Base-by-base conservation (phyloP, 805 yeast genomes). In the Pichia manshurica region DNA sequence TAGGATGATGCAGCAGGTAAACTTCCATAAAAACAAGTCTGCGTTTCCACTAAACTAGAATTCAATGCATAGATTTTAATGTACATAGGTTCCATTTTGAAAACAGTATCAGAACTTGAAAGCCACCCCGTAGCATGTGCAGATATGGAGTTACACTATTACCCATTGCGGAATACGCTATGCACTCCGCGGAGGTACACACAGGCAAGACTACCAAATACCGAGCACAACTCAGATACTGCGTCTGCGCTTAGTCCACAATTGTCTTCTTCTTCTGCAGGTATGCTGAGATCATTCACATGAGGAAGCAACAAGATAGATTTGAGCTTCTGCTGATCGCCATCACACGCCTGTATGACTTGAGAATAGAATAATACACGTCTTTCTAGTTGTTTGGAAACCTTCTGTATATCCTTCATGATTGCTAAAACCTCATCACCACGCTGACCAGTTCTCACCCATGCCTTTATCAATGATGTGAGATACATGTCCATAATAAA, bases 101-200 rank as follows among this genome's bases (percentile, higher is more conserved):
- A n/a, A n/a, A n/a, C n/a, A n/a, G n/a, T n/a, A n/a, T n/a, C n/a
- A n/a, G n/a, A n/a, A n/a, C n/a, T n/a, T n/a, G n/a, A n/a, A n/a
- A n/a, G n/a, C n/a, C n/a, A n/a, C n/a, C n/a, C n/a, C n/a, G n/a
- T n/a, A n/a, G n/a, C n/a, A n/a, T n/a, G n/a, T n/a, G n/a, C n/a
- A n/a, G n/a, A n/a, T n/a, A n/a, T n/a, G n/a, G n/a, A n/a, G n/a
- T 25, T 25, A 10, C 29, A 7, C 10, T 25, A 10, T 32, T 23
- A 22, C 3, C 49, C 25, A 5, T 28, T 31, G 2, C 43, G 25
- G n/a, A 39, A 40, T 2, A 47, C 36, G 28, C 31, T 17, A 4
- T 39, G 43, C 13, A 47, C 46, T 7, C 22, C 33, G 13, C 50
- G 43, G 10, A 47, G 31, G 22, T 47, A 47, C 4, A 47, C 29